phyloP scores from a whole-genome alignment of 73 alveolate genomes.

The Paramecium pentaurelia region DNA sequence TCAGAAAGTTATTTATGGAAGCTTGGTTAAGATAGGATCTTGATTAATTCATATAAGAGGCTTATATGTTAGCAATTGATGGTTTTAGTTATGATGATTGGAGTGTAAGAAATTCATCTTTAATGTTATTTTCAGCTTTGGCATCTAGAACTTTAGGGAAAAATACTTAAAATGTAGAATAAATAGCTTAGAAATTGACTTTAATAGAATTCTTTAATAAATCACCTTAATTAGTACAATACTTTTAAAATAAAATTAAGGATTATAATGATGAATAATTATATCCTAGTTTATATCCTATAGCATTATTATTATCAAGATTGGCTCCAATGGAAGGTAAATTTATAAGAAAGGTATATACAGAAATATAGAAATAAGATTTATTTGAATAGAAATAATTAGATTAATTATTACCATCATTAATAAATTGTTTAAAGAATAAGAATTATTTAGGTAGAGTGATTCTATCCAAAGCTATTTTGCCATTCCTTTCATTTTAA shows the following conservation, averaged over 20 bases:
- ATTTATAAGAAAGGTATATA: constrained; percentile 34
- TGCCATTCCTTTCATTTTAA: neutral
- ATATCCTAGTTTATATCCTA: constrained; percentile 58
- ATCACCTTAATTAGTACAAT: constrained; percentile 45
- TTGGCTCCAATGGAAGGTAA: constrained; percentile 51
- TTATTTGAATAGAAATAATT: neutral
- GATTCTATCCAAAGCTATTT: neutral
- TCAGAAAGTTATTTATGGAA: constrained; percentile 52
- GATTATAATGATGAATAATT: constrained; percentile 29
- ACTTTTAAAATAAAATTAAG: constrained; percentile 34
- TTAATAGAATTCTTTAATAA: constrained; percentile 51
- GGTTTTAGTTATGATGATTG: constrained; percentile 61
- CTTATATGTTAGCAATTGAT: constrained; percentile 48
- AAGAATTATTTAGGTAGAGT: constrained; percentile 60
- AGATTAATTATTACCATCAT: neutral
- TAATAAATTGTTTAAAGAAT: constrained; percentile 49
- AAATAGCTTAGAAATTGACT: constrained; percentile 19
- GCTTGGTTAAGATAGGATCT: constrained; percentile 9
- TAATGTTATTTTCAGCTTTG: constrained; percentile 55
- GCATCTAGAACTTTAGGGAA: constrained; percentile 53
- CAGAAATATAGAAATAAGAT: neutral
- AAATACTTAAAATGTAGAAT: constrained; percentile 32
- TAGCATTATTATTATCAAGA: constrained; percentile 53
- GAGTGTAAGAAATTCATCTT: constrained; percentile 58
- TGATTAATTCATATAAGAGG: constrained; percentile 45